Evolutionary conservation across 768 basidiomycete species (phyloP).

Genomic region (Arthromyces matolae): DNA sequence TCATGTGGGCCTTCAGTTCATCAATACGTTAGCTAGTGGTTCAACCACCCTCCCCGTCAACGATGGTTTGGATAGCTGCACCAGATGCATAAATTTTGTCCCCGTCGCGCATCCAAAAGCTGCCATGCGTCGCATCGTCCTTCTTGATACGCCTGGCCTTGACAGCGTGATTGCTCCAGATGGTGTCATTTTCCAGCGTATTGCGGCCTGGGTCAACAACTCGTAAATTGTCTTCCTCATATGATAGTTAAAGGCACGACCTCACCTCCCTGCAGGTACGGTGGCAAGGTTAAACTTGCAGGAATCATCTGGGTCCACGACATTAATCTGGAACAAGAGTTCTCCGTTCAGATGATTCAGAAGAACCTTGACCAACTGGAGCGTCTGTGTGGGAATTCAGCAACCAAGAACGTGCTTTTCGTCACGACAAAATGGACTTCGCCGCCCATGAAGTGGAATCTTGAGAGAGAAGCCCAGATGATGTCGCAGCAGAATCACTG

Average conservation of each 20-base stretch:
- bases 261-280: constrained; percentile 6
- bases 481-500: no score
- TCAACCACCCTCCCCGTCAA: constrained; percentile 3
- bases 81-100: constrained; percentile 4
- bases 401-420: constrained; percentile 12
- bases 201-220: constrained; percentile 9
- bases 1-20: constrained; percentile 6
- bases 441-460: constrained; percentile 3
- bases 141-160: constrained; percentile 14
- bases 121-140: constrained; percentile 9
- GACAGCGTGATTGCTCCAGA: constrained; percentile 11
- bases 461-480: constrained; percentile 7
- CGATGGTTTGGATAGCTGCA: constrained; percentile 14
- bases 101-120: constrained; percentile 9
- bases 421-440: constrained; percentile 16
- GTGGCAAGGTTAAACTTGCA: constrained; percentile 10
- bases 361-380: constrained; percentile 12
- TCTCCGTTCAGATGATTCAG: constrained; percentile 4
- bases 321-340: constrained; percentile 9
- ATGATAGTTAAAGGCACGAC: background rate
- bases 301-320: constrained; percentile 14
- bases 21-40: constrained; percentile 8
- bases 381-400: constrained; percentile 5
- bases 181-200: constrained; percentile 5
- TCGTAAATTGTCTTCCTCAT: constrained; percentile 1